A percentile compares a stretch with the other conserved stretches of the same genome.
Conservation (phyloP, 176 grass and related monocot species). For the Thalia dealbata region DNA sequence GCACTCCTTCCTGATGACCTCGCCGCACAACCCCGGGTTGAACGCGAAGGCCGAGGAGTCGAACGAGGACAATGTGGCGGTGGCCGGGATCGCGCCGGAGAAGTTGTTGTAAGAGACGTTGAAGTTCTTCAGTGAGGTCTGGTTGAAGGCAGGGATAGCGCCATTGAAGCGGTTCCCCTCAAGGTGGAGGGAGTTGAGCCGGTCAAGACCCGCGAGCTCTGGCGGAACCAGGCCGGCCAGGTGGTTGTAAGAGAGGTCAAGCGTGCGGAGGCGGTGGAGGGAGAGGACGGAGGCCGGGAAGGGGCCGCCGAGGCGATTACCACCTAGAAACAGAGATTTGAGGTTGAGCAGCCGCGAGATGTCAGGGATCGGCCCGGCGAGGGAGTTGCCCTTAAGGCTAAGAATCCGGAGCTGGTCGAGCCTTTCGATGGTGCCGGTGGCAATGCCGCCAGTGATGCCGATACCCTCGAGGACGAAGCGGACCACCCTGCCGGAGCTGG, state of each 20-base stretch:
- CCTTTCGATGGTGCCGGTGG: slow-evolving; percentile 28
- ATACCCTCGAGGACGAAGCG: slow-evolving; percentile 60
- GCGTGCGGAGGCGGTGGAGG: slow-evolving; percentile 60
- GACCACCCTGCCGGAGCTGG: slow-evolving; percentile 21
- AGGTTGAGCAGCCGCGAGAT: slow-evolving; percentile 70
- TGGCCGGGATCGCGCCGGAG: slow-evolving; percentile 70
- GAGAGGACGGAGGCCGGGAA: slow-evolving; percentile 56
- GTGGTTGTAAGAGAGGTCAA: slow-evolving; percentile 65
- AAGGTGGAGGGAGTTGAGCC: slow-evolving; percentile 44
- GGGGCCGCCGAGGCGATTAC: slow-evolving; percentile 64
- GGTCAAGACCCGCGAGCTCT: slow-evolving; percentile 40
- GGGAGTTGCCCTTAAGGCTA: slow-evolving; percentile 77
- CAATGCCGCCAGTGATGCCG: slow-evolving; percentile 55
- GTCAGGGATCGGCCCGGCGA: slow-evolving; percentile 59
- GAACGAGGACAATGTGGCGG: slow-evolving; percentile 30
- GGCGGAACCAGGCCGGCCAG: slow-evolving; percentile 52
- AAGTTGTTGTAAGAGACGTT: slow-evolving; percentile 84
- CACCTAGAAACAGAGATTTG: slow-evolving; percentile 66
- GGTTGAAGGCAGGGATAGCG: slow-evolving; percentile 68
- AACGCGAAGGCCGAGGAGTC: slow-evolving; percentile 35
- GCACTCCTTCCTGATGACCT: slow-evolving; percentile 55
- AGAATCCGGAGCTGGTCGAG: slow-evolving; percentile 64
- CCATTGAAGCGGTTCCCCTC: slow-evolving; percentile 72
- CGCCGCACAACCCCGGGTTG: slow-evolving; percentile 71
- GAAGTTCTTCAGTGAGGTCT: slow-evolving; percentile 47